Percentiles rank a stretch among this genome's conserved stretches.
Evolutionary conservation across 192 early-diverging fungal genomes (phyloP).

Genomic region (Radiomyces spectabilis): DNA sequence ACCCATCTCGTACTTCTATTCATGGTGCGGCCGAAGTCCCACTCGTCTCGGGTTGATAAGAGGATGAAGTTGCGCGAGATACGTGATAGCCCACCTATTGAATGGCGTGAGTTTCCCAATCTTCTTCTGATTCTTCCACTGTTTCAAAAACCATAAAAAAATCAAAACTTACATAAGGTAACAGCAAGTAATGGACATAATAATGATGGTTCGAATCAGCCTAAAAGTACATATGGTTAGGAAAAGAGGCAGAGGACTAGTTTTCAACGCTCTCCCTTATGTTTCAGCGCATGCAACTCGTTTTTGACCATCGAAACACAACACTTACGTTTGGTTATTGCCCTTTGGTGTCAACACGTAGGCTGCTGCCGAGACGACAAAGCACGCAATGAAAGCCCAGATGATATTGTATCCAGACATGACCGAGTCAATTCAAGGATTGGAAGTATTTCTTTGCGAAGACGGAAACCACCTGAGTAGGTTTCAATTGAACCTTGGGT

Average conservation of each 20-base stretch:
- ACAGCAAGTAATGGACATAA: constrained; percentile 48
- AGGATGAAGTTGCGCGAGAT: constrained; percentile 82
- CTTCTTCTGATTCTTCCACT: neutral
- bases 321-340: constrained; percentile 54
- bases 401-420: constrained; percentile 50
- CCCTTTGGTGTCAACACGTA: constrained; percentile 48
- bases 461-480: no score
- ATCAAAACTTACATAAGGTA: constrained; percentile 51
- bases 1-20: neutral
- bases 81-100: constrained; percentile 83
- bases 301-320: no score
- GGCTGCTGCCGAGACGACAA: constrained; percentile 34
- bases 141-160: neutral
- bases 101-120: neutral
- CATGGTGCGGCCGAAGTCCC: constrained; percentile 42
- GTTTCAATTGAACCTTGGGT: no score
- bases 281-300: no score
- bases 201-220: constrained; percentile 49
- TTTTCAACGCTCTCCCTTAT: no score
- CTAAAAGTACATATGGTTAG: constrained; percentile 25
- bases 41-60: constrained; percentile 68
- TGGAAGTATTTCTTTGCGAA: no score
- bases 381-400: constrained; percentile 41
- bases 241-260: no score
- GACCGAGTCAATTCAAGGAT: no score